phyloP scores from a whole-genome alignment of 305 asterid genomes.

The Solanum chacoense region DNA sequence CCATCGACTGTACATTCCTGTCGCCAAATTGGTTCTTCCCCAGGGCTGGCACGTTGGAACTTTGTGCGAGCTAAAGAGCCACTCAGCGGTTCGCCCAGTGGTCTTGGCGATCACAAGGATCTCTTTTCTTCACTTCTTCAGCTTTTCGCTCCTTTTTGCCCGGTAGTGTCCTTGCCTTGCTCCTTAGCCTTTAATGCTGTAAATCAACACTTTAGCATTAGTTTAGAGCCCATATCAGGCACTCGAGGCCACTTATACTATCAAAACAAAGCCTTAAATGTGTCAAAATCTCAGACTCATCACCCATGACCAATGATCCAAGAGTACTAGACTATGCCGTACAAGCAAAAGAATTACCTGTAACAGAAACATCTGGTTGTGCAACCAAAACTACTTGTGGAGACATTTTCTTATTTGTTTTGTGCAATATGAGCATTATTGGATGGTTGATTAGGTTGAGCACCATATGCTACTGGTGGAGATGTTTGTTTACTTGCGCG shows the following conservation, averaged over 20 bases:
- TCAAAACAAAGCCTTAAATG: background rate
- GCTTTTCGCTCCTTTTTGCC: background rate
- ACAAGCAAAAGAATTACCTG: background rate
- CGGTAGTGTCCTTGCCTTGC: background rate
- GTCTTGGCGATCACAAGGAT: background rate
- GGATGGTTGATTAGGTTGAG: background rate
- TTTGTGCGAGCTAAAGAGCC: background rate
- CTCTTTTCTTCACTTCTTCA: background rate
- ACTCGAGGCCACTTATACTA: background rate
- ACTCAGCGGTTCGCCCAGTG: background rate
- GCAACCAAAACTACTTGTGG: background rate
- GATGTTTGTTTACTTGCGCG: background rate
- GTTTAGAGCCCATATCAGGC: background rate
- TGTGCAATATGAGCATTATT: background rate
- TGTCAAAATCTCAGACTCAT: background rate
- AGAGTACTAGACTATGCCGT: background rate
- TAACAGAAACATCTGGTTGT: background rate
- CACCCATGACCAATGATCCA: background rate
- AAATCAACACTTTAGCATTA: background rate
- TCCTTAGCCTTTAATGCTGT: background rate
- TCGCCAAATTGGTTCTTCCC: background rate
- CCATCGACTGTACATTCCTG: background rate
- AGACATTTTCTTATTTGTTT: background rate
- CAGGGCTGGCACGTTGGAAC: background rate
- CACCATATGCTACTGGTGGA: background rate